These are phyloP conservation scores for Microcyclosporella mali DNA, from an alignment of 2,329 filamentous ascomycete species.

Conservation along the genomic window DNA sequence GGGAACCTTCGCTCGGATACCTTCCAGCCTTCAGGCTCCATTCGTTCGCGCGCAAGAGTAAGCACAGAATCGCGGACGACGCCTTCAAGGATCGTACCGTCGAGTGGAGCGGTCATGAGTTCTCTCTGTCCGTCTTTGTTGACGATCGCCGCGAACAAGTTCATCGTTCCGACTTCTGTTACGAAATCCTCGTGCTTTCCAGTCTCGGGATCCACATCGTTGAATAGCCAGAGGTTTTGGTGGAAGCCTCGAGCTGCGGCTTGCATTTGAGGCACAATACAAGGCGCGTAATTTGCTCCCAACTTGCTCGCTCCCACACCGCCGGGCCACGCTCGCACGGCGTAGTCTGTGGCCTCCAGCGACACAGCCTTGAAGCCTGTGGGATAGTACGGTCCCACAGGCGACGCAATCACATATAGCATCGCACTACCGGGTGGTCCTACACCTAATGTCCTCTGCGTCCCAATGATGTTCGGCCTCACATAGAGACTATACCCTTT, in stretches of 20 bases:
- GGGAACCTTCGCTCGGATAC: slow-evolving; percentile 85
- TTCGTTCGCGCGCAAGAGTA: slow-evolving; percentile 73
- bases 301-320: slow-evolving; percentile 98
- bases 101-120: slow-evolving; percentile 87
- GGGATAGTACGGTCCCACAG: slow-evolving; percentile 95
- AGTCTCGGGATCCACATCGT: slow-evolving; percentile 46
- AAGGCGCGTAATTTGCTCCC: slow-evolving; percentile 98
- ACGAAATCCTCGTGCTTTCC: slow-evolving; percentile 68
- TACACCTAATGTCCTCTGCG: slow-evolving; percentile 87
- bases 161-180: slow-evolving; percentile 98
- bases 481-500: slow-evolving; percentile 93
- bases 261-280: slow-evolving; percentile 91
- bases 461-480: slow-evolving; percentile 94
- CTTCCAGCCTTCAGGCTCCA: slow-evolving; percentile 81
- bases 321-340: slow-evolving; percentile 85
- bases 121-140: slow-evolving; percentile 88
- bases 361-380: slow-evolving; percentile 97
- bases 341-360: slow-evolving; percentile 92
- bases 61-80: slow-evolving; percentile 90
- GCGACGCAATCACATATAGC: slow-evolving; percentile 90
- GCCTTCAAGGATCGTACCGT: slow-evolving; percentile 93
- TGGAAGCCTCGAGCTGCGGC: slow-evolving; percentile 89
- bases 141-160: slow-evolving; percentile 82
- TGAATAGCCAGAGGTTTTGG: slow-evolving; percentile 97
- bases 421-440: slow-evolving; percentile 86